These are phyloP conservation scores for Eucalyptus albens DNA, from an alignment of 345 rosid genomes.

Conservation along the genomic window DNA sequence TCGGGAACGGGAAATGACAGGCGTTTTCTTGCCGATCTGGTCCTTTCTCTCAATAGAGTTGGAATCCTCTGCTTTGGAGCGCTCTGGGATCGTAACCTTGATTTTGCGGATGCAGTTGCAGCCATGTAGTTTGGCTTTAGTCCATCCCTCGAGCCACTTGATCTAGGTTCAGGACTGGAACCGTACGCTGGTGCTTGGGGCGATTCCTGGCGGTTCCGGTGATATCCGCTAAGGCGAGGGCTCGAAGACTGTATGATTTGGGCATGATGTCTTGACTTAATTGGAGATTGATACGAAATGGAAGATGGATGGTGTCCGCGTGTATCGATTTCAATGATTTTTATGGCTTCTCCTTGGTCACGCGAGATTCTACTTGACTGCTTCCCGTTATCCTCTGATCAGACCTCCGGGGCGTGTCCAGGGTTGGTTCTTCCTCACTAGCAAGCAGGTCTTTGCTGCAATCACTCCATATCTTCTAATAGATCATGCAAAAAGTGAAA, in stretches of 20 bases:
- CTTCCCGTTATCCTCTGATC: constrained; percentile 16
- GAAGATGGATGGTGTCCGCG: constrained; percentile 15
- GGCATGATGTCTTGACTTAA: constrained; percentile 5
- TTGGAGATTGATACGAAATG: constrained; percentile 3
- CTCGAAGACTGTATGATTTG: not conserved
- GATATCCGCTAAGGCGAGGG: not conserved
- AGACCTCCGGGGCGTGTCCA: not conserved
- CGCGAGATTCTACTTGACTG: constrained; percentile 36
- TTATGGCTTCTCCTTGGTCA: constrained; percentile 53
- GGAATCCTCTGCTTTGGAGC: constrained; percentile 53
- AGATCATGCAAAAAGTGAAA: not conserved
- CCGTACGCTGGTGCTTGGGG: not conserved
- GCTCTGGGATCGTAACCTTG: constrained; percentile 52
- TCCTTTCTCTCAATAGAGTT: constrained; percentile 20
- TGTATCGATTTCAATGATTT: constrained; percentile 65
- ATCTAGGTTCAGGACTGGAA: not conserved
- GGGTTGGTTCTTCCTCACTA: constrained; percentile 7
- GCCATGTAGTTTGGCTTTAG: constrained; percentile 66
- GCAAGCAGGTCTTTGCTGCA: not conserved
- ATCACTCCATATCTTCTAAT: constrained; percentile 28
- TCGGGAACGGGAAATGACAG: constrained; percentile 16
- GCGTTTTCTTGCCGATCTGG: constrained; percentile 24
- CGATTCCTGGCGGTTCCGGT: not conserved
- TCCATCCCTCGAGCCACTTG: not conserved
- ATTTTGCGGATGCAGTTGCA: constrained; percentile 58